Evolutionary conservation across 2,329 filamentous ascomycete genomes (phyloP), one percentile per base, ranked within the genome.

Genomic region (Verticillium isaacii): DNA sequence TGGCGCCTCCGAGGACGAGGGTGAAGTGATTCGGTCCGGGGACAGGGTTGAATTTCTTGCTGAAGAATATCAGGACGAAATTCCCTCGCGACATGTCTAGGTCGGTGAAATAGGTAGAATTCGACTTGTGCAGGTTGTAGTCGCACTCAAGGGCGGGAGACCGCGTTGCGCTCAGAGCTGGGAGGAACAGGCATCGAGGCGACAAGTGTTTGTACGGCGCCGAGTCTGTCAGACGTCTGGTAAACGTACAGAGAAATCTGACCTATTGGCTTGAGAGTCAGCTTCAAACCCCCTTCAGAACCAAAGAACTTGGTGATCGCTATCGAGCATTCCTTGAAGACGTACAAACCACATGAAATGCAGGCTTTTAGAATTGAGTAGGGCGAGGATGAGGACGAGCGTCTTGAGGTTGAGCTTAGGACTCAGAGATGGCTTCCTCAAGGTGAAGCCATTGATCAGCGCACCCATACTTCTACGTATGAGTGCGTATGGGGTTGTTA

Each of bases 21-120:
- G 80, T 77, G 11, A 85, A 73, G 17, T 73, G 77, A 25, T 79
- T 76, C 68, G 89, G 80, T 1, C 86, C 86, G 0, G 83, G 81
- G 29, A 63, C 52, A 29, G 58, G 63, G 50, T 50, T 58, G 56
- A 64, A 63, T 19, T 56, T 56, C 32, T 60, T 59, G n/a, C 82
- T 83, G 60, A 89, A 78, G 1, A 93, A 77, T 65, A 87, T 85
- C 52, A 87, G 89, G 58, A 96, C 86, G 14, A 95, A 85, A 65
- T 96, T 91, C 0, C 90, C 90, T 61, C 95, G 90, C 32, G 89
- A 87, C 62, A 94, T 85, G 74, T 96, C 92, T 66, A 96, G 86
- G 74, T 96, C 92, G 66, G 87, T 81, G 72, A 96, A 96, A 79
- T 96, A 96, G n/a, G 92, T 96, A 68, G 85, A 87, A 78, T 93